Evolutionary conservation across 2,329 filamentous ascomycete species (phyloP).

Genomic region (Nothophaeocryptopus gaeumannii): DNA sequence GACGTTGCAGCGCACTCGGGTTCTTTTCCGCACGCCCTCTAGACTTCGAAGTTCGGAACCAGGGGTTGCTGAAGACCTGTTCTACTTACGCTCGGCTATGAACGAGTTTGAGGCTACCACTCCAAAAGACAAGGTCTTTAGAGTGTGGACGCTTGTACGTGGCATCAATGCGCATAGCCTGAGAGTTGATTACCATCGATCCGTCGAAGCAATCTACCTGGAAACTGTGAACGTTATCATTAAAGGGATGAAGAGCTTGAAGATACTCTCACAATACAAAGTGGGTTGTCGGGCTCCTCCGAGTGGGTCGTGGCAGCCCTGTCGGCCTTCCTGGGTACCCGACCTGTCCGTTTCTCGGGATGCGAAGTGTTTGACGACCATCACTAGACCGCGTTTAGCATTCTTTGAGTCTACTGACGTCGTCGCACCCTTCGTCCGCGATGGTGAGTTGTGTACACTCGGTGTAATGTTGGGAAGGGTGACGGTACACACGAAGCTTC

Average conservation of each 20-base stretch:
- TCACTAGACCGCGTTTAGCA: no score
- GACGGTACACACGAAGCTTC: no score
- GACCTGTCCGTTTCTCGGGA: no score
- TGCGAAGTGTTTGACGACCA: no score
- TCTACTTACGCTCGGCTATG: not conserved
- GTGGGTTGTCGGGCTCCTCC: not conserved
- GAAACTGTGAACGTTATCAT: not conserved
- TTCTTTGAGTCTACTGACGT: no score
- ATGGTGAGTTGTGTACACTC: no score
- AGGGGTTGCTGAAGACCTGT: not conserved
- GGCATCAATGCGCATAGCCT: not conserved
- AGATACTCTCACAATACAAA: not conserved
- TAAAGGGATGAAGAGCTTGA: no score
- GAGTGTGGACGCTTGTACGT: not conserved
- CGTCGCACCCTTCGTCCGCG: no score
- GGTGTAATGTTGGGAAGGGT: no score
- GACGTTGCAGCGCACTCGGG: no score
- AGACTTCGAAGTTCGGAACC: no score
- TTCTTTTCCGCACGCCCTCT: no score
- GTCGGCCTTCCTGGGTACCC: conserved; percentile 1
- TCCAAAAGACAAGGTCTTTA: not conserved
- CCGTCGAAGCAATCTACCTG: not conserved
- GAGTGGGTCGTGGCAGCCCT: not conserved
- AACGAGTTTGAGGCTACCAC: not conserved
- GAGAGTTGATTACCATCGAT: not conserved